Evolutionary conservation across 169 alveolate genomes (phyloP).

Genomic region (Cryptosporidium ryanae): DNA sequence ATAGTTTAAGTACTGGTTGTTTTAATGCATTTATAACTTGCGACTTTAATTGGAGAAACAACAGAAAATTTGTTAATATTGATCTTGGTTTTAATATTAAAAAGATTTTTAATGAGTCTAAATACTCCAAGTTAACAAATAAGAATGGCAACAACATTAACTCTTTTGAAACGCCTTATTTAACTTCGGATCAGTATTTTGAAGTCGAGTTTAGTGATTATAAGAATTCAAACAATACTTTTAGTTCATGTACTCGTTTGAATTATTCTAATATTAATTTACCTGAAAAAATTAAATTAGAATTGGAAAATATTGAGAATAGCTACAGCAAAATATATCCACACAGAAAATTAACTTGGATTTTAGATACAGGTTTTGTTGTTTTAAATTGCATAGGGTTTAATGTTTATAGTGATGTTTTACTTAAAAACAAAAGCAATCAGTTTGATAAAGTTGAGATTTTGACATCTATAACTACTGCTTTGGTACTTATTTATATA

Average conservation of each 20-base stretch:
- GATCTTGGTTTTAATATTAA: background rate
- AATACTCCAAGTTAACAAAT: background rate
- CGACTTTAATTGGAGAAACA: slow-evolving; percentile 55
- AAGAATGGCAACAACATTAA: no score
- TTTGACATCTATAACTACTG: slow-evolving; percentile 2
- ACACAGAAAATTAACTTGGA: slow-evolving; percentile 55
- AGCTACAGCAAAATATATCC: slow-evolving; percentile 33
- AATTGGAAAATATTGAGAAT: slow-evolving; percentile 10
- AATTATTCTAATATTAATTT: slow-evolving; percentile 10
- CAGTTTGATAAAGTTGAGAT: background rate
- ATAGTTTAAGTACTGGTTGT: background rate
- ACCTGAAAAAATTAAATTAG: slow-evolving; percentile 11
- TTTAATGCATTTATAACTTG: slow-evolving; percentile 34
- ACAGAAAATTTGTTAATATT: background rate
- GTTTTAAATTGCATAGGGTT: slow-evolving; percentile 21
- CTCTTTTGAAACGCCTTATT: no score
- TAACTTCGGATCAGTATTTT: no score
- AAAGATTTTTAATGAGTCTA: background rate
- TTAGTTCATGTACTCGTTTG: no score
- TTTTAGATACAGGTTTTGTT: slow-evolving; percentile 64
- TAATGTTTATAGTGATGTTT: background rate
- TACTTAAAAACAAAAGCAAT: background rate
- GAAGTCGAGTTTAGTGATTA: no score
- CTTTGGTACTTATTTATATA: slow-evolving; percentile 4
- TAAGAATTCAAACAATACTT: no score